A percentile compares a stretch with the other conserved stretches of the same genome.
Conservation (phyloP, 495 filamentous ascomycete species). For the Penicillium lagena region DNA sequence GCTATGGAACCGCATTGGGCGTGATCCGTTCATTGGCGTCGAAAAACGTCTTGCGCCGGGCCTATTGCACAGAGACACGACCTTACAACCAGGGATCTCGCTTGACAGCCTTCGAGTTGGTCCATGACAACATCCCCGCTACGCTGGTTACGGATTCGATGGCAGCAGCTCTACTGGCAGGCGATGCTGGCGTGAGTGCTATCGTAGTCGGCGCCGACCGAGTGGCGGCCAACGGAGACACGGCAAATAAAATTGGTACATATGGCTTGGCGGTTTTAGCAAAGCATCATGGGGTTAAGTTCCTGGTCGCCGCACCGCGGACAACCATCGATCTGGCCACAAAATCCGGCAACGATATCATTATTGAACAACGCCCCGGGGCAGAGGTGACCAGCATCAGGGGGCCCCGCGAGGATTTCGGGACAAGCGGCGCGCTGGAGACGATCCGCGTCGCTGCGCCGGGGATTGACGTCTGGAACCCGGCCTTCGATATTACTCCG, state of each 20-base stretch:
- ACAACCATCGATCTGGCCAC: conserved; percentile 90
- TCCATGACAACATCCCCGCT: conserved; percentile 87
- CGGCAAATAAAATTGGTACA: conserved; percentile 98
- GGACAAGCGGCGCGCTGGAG: conserved; percentile 48
- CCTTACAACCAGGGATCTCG: conserved; percentile 98
- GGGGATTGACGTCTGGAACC: conserved; percentile 86
- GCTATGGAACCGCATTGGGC: conserved; percentile 91
- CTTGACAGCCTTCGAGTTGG: conserved; percentile 90
- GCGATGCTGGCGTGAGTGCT: conserved; percentile 59
- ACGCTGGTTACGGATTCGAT: conserved; percentile 95
- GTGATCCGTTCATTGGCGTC: conserved; percentile 82
- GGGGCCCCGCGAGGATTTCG: conserved; percentile 55
- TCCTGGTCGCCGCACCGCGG: conserved; percentile 88
- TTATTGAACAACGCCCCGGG: conserved; percentile 77
- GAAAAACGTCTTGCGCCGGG: conserved; percentile 58
- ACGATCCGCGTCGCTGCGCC: conserved; percentile 76
- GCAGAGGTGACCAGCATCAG: conserved; percentile 75
- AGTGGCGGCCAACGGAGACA: conserved; percentile 94
- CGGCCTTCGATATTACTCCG: conserved; percentile 92
- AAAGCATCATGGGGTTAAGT: conserved; percentile 80
- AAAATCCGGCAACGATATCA: conserved; percentile 63
- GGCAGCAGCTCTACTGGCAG: conserved; percentile 76
- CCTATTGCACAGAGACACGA: conserved; percentile 93
- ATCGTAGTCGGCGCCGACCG: conserved; percentile 93
- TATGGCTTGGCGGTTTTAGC: conserved; percentile 85